A percentile compares a stretch with the other conserved stretches of the same genome.
These are phyloP conservation scores for Trichoderma brevicompactum DNA, from an alignment of 2,329 filamentous ascomycete species.

Conservation along the genomic window DNA sequence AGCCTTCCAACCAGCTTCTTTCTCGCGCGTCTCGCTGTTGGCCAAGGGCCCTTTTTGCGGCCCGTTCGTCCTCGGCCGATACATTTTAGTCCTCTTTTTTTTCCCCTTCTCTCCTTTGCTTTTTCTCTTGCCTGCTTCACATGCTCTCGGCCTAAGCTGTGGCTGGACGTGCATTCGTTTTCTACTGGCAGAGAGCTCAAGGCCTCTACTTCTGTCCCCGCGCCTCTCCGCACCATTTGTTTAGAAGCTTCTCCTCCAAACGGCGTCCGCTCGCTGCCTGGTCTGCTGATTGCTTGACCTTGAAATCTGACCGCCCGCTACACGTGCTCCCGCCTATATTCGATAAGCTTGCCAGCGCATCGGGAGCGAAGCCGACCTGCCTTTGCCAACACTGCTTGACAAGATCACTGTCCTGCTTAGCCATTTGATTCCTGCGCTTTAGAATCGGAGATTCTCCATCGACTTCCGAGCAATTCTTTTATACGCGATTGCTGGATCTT, in stretches of 20 bases:
- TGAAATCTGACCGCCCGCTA: slow-evolving; percentile 23
- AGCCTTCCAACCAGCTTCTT: background rate
- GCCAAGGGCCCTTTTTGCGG: background rate
- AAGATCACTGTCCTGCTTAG: too few species aligned
- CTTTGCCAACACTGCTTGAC: background rate
- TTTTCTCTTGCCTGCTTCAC: background rate
- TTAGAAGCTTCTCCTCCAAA: background rate
- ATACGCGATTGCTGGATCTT: slow-evolving; percentile 4
- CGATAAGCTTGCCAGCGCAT: slow-evolving; percentile 24
- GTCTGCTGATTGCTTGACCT: slow-evolving; percentile 19
- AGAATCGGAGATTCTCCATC: background rate
- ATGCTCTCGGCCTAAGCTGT: background rate
- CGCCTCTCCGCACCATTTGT: slow-evolving; percentile 11
- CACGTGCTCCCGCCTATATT: slow-evolving; percentile 17
- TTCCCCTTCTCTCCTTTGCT: background rate
- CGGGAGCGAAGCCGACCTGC: slow-evolving; percentile 8
- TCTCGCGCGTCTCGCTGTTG: background rate
- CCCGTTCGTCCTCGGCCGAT: background rate
- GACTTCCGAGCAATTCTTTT: background rate
- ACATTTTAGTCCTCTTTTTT: background rate
- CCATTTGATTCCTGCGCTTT: background rate
- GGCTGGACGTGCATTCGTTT: background rate
- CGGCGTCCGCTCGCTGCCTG: slow-evolving; percentile 5
- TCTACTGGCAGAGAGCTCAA: background rate
- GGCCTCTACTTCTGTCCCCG: background rate